A percentile compares a stretch with the other conserved stretches of the same genome.
phyloP scores from a whole-genome alignment of 306 rosid genomes.

The Cicer yamashitae region DNA sequence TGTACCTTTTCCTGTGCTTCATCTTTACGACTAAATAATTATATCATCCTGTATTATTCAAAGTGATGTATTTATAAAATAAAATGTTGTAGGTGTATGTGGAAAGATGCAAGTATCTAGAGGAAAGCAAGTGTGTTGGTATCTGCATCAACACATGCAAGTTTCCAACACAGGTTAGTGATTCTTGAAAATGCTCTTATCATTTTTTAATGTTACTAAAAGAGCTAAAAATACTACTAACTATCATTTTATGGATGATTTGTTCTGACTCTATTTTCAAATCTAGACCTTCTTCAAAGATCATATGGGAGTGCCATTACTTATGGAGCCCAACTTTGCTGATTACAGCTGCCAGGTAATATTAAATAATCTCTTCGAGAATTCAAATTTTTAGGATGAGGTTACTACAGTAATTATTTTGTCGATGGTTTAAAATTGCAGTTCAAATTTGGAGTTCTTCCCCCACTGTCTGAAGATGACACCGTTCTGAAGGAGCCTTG shows the following conservation, averaged over 20 bases:
- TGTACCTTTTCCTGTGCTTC: constrained; percentile 40
- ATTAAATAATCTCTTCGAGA: constrained; percentile 46
- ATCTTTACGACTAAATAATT: constrained; percentile 2
- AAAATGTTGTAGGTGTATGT: constrained; percentile 72
- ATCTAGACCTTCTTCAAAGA: constrained; percentile 80
- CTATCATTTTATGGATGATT: constrained; percentile 19
- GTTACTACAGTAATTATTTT: not conserved
- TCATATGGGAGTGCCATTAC: constrained; percentile 86
- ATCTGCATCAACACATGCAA: constrained; percentile 87
- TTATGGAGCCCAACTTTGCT: constrained; percentile 89
- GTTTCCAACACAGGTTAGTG: constrained; percentile 91
- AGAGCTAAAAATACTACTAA: not conserved
- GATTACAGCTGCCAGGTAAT: constrained; percentile 93
- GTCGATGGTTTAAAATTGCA: constrained; percentile 48
- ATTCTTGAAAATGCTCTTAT: constrained; percentile 24
- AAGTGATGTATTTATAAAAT: constrained; percentile 3
- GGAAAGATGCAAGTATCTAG: constrained; percentile 90
- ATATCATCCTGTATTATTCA: constrained; percentile 10
- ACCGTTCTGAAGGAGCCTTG: constrained; percentile 73
- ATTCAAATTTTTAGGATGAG: constrained; percentile 50
- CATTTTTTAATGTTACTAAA: not conserved
- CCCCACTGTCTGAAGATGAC: constrained; percentile 77
- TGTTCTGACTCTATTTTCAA: constrained; percentile 36
- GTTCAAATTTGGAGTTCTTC: constrained; percentile 87
- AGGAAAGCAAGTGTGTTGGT: constrained; percentile 90